Percentiles rank a stretch among this genome's conserved stretches.
These are phyloP conservation scores for Thermothelomyces thermophilus DNA, from an alignment of 2,329 filamentous ascomycete species.

Conservation along the genomic window DNA sequence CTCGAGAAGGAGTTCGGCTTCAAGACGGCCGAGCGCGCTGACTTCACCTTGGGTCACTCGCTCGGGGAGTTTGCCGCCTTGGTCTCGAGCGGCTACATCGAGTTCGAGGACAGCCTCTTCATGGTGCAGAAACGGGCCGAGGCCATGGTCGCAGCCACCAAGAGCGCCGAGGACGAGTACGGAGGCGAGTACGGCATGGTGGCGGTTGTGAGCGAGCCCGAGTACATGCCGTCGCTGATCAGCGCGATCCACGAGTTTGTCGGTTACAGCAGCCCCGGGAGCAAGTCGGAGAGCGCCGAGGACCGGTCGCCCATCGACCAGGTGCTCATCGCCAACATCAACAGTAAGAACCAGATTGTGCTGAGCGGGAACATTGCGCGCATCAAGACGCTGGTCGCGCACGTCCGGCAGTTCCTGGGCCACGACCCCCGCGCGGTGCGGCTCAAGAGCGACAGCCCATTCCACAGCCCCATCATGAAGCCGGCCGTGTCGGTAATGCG, in stretches of 20 bases:
- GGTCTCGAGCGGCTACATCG: constrained; percentile 74
- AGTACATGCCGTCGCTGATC: constrained; percentile 64
- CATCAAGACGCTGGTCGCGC: constrained; percentile 74
- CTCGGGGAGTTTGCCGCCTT: constrained; percentile 90
- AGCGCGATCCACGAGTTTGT: constrained; percentile 73
- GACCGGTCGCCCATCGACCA: constrained; percentile 73
- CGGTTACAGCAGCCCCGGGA: constrained; percentile 57
- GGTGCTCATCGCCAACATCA: constrained; percentile 88
- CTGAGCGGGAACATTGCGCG: constrained; percentile 78
- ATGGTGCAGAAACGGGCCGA: constrained; percentile 73
- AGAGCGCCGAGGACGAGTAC: constrained; percentile 55
- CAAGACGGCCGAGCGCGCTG: constrained; percentile 59
- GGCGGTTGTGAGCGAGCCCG: constrained; percentile 79
- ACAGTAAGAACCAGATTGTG: constrained; percentile 94
- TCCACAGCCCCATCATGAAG: constrained; percentile 87
- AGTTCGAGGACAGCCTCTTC: constrained; percentile 68
- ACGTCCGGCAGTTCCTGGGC: constrained; percentile 81
- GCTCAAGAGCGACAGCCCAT: constrained; percentile 80
- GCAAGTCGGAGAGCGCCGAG: constrained; percentile 32
- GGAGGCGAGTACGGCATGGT: constrained; percentile 92
- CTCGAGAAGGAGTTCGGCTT: constrained; percentile 83
- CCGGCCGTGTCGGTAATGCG: constrained; percentile 73
- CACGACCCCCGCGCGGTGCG: constrained; percentile 85
- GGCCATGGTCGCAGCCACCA: constrained; percentile 73
- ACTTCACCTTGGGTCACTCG: constrained; percentile 83